Evolutionary conservation across 352 stramenopile species (phyloP), one percentile per base, ranked within the genome.

Genomic region (Phytophthora boehmeriae): DNA sequence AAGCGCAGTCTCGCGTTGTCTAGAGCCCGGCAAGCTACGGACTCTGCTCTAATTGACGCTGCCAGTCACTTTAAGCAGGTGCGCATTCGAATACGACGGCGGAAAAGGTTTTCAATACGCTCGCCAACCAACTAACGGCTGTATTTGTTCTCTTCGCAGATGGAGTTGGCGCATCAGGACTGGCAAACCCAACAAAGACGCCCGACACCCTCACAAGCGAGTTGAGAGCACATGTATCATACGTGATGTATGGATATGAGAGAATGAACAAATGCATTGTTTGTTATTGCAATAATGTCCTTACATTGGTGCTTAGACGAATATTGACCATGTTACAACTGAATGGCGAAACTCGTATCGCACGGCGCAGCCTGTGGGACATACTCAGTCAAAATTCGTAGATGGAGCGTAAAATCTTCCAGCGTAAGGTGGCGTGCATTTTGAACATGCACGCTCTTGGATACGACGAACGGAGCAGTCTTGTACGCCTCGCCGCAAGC

Each of bases 51-150:
- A 14, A 57, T 67, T 4, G 75, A 89, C 6, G 82, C 77, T 13
- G 66, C 75, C 19, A 76, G 63, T 32, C 76, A 82, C 17, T 84
- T 89, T 9, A 78, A 90, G 30, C 49, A 87, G 80, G 78, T 88
- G 59, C 23, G 63, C 16, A 34, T 49, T 14, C 11, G 20, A 8
- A 32, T 66, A 35, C 43, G 45, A 1, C 32, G 49, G 19, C 53
- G 35, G 60, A 62, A n/a, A 50, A 43, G 38, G 0, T 10, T 54
- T 1, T 5, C 8, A 57, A 59, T 48, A 27, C 49, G 41, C 16
- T 39, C 42, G 20, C 17, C 46, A 28, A 59, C 27, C 14, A 55
- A 54, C 59, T 70, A 58, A 68, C 30, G 42, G n/a, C 13, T 63
- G 38, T 65, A 42, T n/a, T 51, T 59, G 56, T 60, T 62, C 42